Evolutionary conservation across 805 yeast species (phyloP).

Genomic region (Metschnikowia gruessii): DNA sequence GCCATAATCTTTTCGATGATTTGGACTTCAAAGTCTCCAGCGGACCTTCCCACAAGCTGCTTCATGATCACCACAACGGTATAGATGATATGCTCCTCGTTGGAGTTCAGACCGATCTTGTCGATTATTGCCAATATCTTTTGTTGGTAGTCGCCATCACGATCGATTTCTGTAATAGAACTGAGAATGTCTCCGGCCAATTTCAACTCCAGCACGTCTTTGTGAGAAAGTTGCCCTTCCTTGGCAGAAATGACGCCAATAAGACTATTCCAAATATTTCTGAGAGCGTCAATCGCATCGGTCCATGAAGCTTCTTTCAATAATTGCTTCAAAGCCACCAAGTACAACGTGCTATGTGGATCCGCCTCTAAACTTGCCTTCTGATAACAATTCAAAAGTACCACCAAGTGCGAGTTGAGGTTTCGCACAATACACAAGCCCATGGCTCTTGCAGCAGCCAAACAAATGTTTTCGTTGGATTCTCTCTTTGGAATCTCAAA

Average conservation of each 20-base stretch:
- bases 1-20: constrained; percentile 13
- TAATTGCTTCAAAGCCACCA: constrained; percentile 24
- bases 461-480: constrained; percentile 36
- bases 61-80: constrained; percentile 36
- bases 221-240: constrained; percentile 9
- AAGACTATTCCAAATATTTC: constrained; percentile 15
- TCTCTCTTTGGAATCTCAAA: constrained; percentile 26
- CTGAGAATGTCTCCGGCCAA: constrained; percentile 37
- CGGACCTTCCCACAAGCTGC: constrained; percentile 21
- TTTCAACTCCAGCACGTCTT: constrained; percentile 28
- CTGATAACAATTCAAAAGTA: constrained; percentile 28
- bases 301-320: constrained; percentile 16
- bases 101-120: constrained; percentile 6
- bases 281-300: constrained; percentile 2
- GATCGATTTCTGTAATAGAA: constrained; percentile 22
- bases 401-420: constrained; percentile 35
- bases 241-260: constrained; percentile 8
- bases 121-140: constrained; percentile 18
- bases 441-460: constrained; percentile 51
- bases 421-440: constrained; percentile 48
- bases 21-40: constrained; percentile 10
- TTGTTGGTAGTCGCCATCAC: constrained; percentile 14
- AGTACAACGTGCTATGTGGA: constrained; percentile 14
- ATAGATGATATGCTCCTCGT: constrained; percentile 23
- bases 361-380: constrained; percentile 7